Conservation (phyloP, 1,139 yeast species). For the Hyphopichia burtonii region DNA sequence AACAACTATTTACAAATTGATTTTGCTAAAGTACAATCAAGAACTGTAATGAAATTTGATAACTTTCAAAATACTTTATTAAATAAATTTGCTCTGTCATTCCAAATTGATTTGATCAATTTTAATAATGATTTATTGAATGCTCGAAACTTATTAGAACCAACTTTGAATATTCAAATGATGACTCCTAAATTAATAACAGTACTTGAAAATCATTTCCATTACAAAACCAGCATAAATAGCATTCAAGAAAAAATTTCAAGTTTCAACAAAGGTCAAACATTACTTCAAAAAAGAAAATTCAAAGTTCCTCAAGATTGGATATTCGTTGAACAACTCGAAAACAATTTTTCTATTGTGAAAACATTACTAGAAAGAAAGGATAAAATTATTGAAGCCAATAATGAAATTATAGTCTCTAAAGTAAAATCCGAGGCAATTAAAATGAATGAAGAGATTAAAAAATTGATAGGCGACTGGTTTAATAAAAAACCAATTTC, state of each 20-base stretch:
- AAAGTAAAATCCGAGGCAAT: constrained; percentile 42
- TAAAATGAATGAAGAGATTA: constrained; percentile 35
- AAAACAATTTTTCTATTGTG: constrained; percentile 47
- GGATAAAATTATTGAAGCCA: constrained; percentile 37
- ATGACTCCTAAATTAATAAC: constrained; percentile 15
- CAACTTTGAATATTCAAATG: constrained; percentile 17
- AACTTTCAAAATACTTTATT: constrained; percentile 54
- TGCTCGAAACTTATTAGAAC: constrained; percentile 17
- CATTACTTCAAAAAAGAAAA: constrained; percentile 42
- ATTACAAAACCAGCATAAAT: constrained; percentile 12
- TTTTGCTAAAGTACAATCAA: constrained; percentile 53
- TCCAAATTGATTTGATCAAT: constrained; percentile 16
- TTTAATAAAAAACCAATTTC: constrained; percentile 33
- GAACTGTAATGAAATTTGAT: constrained; percentile 57
- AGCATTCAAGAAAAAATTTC: constrained; percentile 27
- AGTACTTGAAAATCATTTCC: constrained; percentile 15
- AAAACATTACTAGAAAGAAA: constrained; percentile 41
- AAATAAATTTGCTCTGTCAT: constrained; percentile 38
- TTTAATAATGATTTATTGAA: constrained; percentile 14
- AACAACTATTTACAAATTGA: constrained; percentile 24
- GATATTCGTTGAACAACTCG: constrained; percentile 65
- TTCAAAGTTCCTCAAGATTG: constrained; percentile 54
- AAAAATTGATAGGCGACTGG: constrained; percentile 30
- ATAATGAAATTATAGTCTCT: constrained; percentile 40
- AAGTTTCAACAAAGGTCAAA: constrained; percentile 42